Evolutionary conservation across 2,329 filamentous ascomycete genomes (phyloP), one percentile per base, ranked within the genome.

Genomic region (Ophiostoma pallidulum): DNA sequence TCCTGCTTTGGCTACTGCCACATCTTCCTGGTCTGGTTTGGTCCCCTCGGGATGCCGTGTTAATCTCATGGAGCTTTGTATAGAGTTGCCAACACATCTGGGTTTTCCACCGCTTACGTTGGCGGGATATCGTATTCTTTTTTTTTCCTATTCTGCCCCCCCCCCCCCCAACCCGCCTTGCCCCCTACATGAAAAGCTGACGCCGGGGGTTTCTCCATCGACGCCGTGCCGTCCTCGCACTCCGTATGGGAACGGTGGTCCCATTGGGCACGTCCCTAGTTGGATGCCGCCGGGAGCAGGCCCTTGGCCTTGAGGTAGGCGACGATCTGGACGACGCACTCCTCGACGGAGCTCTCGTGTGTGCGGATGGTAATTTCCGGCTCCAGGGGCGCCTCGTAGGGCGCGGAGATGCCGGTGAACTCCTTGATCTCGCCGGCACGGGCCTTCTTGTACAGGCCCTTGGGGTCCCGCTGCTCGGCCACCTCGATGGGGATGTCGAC

Each of bases 401-500:
- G 92, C 26, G 91, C 89, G 56, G 84, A 90, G 60, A 97, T 88
- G 48, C 92, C 92, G 2, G 92, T 98, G 64, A 98, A 98, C 58
- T 97, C 88, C 68, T 94, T 92, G 68, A 97, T 97, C 66, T 94
- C 81, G 38, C 92, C 92, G 44, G 86, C 83, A 38, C 91, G 75
- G 12, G 92, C 92, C 78, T 95, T 95, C 77, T 95, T 95, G 72
- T 98, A 98, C 51, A 97, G 71, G 5, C 91, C 92, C 79, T 98
- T 98, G 41, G 92, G 92, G 63, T 98, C 92, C 54, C 92, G 81
- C 77, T 91, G 75, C 78, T 97, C 91, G 32, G 92, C 91, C 38
- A 92, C 87, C 66, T 88, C 86, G 56, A 97, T 76, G 13, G 89
- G 86, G 12, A 97, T 81, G 66, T 98, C 89, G 54, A 98, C 83